Conservation (phyloP, 805 yeast species). For the Yueomyces sinensis region DNA sequence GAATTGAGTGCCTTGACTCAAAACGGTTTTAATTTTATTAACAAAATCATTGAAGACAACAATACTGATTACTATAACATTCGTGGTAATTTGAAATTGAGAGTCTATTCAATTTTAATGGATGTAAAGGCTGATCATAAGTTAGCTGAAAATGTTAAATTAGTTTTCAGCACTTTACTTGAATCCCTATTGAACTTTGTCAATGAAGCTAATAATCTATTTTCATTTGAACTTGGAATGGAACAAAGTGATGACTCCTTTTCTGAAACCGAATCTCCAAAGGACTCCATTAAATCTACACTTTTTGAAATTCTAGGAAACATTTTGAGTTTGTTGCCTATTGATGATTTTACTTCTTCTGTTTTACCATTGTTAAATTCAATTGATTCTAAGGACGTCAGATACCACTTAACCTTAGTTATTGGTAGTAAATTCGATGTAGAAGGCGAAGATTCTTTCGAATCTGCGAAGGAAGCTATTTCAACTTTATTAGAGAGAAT, state of each 20-base stretch:
- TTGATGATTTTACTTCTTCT: conserved; percentile 55
- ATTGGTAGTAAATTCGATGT: conserved; percentile 55
- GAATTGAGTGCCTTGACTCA: conserved; percentile 38
- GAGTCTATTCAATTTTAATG: conserved; percentile 37
- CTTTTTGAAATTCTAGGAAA: conserved; percentile 47
- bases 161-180: conserved; percentile 16
- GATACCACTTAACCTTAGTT: conserved; percentile 48
- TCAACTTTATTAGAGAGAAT: conserved; percentile 34
- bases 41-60: conserved; percentile 33
- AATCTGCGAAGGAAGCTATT: conserved; percentile 39
- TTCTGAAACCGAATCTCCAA: conserved; percentile 9
- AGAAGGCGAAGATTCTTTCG: conserved; percentile 42
- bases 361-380: conserved; percentile 30
- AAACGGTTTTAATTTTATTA: conserved; percentile 43
- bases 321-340: conserved; percentile 60
- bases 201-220: conserved; percentile 5
- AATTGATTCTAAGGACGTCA: conserved; percentile 31
- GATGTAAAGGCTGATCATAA: conserved; percentile 22
- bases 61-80: conserved; percentile 16
- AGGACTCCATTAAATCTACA: conserved; percentile 25
- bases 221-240: background rate
- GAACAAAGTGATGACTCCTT: conserved; percentile 7
- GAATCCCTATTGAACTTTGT: conserved; percentile 13
- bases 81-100: conserved; percentile 33
- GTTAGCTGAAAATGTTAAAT: conserved; percentile 8